Conservation (phyloP, 495 filamentous ascomycete genomes). For the Trypethelium eluteriae region DNA sequence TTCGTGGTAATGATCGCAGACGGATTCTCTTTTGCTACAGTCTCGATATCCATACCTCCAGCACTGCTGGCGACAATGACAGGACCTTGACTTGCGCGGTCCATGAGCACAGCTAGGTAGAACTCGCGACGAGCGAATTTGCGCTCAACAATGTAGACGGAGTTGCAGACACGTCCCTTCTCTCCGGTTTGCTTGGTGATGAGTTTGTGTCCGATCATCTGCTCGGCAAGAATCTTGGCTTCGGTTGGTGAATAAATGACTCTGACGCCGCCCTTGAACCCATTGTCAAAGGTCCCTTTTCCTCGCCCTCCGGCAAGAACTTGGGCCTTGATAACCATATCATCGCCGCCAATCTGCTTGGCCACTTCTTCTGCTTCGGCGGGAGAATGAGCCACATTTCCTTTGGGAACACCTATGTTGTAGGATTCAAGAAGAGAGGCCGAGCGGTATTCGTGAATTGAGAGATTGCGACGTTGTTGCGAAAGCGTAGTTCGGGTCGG, state of each 20-base stretch:
- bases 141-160: conserved; percentile 97
- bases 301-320: conserved; percentile 95
- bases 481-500: conserved; percentile 44
- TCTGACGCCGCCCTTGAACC: conserved; percentile 94
- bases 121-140: conserved; percentile 99
- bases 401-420: conserved; percentile 85
- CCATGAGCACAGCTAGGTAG: conserved; percentile 97
- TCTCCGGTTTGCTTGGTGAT: conserved; percentile 98
- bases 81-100: conserved; percentile 81
- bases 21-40: conserved; percentile 93
- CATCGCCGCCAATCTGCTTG: conserved; percentile 79
- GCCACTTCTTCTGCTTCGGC: conserved; percentile 88
- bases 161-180: conserved; percentile 80
- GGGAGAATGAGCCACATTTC: conserved; percentile 70
- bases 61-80: conserved; percentile 97
- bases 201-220: conserved; percentile 99
- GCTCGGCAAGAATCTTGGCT: conserved; percentile 94
- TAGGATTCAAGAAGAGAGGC: conserved; percentile 79
- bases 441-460: conserved; percentile 96
- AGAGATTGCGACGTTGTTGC: conserved; percentile 78
- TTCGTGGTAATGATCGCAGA: conserved; percentile 88
- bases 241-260: conserved; percentile 91
- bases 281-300: conserved; percentile 96
- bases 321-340: conserved; percentile 99
- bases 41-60: conserved; percentile 98